Base-by-base conservation (phyloP, 2,329 filamentous ascomycete species). In the Fusarium austroafricanum region DNA sequence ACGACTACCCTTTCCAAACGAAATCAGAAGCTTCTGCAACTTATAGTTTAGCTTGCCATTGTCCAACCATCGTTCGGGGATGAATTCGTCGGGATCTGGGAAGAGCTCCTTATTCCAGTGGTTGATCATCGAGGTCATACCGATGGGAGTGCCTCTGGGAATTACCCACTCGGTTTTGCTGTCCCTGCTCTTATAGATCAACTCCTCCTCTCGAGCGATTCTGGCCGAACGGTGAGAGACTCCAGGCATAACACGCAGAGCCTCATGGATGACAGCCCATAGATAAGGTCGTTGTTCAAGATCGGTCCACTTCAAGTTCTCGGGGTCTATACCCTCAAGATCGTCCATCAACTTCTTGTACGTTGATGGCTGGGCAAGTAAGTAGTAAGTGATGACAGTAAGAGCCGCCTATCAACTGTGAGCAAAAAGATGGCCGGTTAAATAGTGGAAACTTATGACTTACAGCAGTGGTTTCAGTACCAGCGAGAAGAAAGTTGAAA, bases 241-340 rank as follows among this genome's bases (percentile, higher is more conserved):
- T 10, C 76, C 77, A 3, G 73, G 74, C 68, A 74, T 74, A 50
- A 79, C 55, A 1, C 80, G 77, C 7, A 82, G 54, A 1, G 75
- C 72, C 47, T 82, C 80, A 21, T 78, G 75, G 12, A 82, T 72
- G 4, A 81, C 76, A 4, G 77, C 79, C 33, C 74, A 70, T 1
- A 82, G 68, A 45, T 81, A 82, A 0, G 80, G 77, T 1, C 77
- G 71, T 43, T 73, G 70, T 58, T 81, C 79, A 2, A 82, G 75
- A 2, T 65, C 61, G 1, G 66, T 74, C 76, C 74, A 78, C 2
- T 65, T 56, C 5, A 75, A 71, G 3, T 76, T 65, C 3, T 69
- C 56, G 1, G 74, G 73, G 28, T 79, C 72, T 6, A 74, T 51
- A 2, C 60, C 54, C 1, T 66, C 42, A 2, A 81, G 68, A 51